Evolutionary conservation across 2,329 filamentous ascomycete genomes (phyloP), one percentile per base, ranked within the genome.

Genomic region (Trichoderma arundinaceum): DNA sequence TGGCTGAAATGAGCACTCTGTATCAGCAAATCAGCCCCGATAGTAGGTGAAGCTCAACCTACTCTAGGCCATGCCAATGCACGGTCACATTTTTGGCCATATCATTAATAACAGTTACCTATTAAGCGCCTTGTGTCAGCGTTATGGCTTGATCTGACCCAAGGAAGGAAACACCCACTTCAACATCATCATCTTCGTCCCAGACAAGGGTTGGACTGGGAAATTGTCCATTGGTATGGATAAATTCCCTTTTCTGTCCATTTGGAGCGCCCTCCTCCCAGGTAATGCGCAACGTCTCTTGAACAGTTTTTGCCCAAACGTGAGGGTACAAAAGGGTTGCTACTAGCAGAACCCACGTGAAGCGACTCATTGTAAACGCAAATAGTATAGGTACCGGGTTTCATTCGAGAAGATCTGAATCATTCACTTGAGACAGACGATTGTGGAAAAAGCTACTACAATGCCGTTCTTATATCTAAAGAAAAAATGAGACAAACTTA

Each of bases 161-260:
- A 22, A 38, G 9, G 17, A 12, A 39, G 71, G 68, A 2, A 68
- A 71, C 32, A 76, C 66, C 9, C 6, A 69, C 33, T 56, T 71
- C 68, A 10, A 69, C 60, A 19, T 70, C 65, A 35, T 71, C 70
- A 1, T 54, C 70, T 46, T 71, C 66, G 1, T 66, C 22, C 15
- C 66, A 56, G 2, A 68, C 60, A 0, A 71, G 56, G 0, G 48
- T 49, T 13, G 68, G 70, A 3, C 66, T 68, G 0, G 68, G 64
- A 44, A 71, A 71, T 3, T 59, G 51, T 1, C 67, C 64, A 22
- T 71, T 71, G 19, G 52, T 66, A 22, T 53, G 51, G 35, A 68
- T 69, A 22, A 68, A 44, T 28, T 69, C 28, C 48, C 68, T 54
- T 12, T 28, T 13, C 51, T 69, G 68, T 13, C 66, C 68, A 44